Evolutionary conservation across 345 rosid genomes (phyloP), one percentile per base, ranked within the genome.

Genomic region (Geranium brycei): DNA sequence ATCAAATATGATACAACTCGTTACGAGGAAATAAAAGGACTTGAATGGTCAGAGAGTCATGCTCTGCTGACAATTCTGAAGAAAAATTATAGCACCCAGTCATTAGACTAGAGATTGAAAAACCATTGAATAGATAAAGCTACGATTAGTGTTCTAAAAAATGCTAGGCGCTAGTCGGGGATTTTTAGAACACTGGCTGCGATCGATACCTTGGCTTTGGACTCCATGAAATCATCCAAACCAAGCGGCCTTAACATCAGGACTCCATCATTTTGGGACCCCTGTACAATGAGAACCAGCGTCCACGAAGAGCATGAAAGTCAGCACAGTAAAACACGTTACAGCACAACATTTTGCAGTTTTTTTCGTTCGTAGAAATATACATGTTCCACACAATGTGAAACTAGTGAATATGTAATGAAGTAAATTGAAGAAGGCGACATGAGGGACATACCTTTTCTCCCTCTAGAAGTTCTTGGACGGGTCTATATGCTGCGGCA

Each of bases 401-500:
- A 2, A 12, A 19, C 15, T 4, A 58, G 16, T 32, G 19, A 28
- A 4, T 4, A 13, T 13, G 7, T 28, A 31, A 19, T 17, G 12
- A 61, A 41, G 61, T 61, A 13, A 38, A 59, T 57, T 18, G 17
- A 17, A 38, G 60, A 61, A 64, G n/a, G 15, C 13, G 64, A 5
- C 16, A 58, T 57, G 2, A 40, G 31, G 57, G 16, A 51, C 30
- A 69, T 63, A 59, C 75, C 61, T 92, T 89, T 69, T 92, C 97
- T 78, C 83, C 86, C 68, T 84, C 90, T 69, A 87, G 62, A 59
- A 92, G 85, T 74, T 92, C 93, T 75, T 83, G 86, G 64, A 92
- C 87, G 62, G 96, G 98, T 71, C 85, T 76, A 69, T 86, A 87
- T 4, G 98, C 96, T 61, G 98, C 98, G 67, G 95, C 68, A 35